Percentiles rank a stretch among this genome's conserved stretches.
phyloP scores from a whole-genome alignment of 768 basidiomycete species.

The Gloeopeniophorella convolvens region DNA sequence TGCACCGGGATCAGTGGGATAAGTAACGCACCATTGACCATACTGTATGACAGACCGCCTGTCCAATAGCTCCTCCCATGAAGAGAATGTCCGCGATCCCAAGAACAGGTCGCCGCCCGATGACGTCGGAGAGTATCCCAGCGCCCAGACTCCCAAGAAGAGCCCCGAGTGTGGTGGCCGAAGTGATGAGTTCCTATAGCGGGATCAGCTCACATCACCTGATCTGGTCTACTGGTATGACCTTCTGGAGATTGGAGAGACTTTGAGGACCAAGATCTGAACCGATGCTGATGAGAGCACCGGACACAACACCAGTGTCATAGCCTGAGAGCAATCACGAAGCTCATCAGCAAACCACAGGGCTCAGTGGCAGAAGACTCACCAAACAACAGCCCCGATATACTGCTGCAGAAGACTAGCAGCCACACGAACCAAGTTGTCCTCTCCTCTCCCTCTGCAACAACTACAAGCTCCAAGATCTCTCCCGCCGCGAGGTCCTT shows the following conservation, averaged over 20 bases:
- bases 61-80: conserved; percentile 65
- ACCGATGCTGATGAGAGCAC: conserved; percentile 70
- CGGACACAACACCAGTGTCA: conserved; percentile 77
- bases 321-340: conserved; percentile 38
- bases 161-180: conserved; percentile 71
- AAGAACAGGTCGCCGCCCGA: conserved; percentile 59
- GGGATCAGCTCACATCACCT: not conserved
- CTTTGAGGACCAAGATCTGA: conserved; percentile 52
- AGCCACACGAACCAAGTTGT: conserved; percentile 74
- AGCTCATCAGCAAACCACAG: not conserved
- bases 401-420: conserved; percentile 67
- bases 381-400: conserved; percentile 75
- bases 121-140: conserved; percentile 64
- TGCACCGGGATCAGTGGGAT: not conserved
- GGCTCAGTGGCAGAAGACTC: conserved; percentile 20
- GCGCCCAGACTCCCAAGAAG: conserved; percentile 67
- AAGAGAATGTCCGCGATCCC: conserved; percentile 66
- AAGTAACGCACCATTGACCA: conserved; percentile 56
- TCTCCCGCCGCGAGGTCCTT: conserved; percentile 32
- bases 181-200: conserved; percentile 70
- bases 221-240: conserved; percentile 24
- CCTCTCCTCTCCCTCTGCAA: conserved; percentile 58
- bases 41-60: conserved; percentile 63
- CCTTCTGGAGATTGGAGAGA: conserved; percentile 61
- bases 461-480: conserved; percentile 52